These are phyloP conservation scores for Ochetophila trinervis DNA, from an alignment of 306 rosid species.

Conservation along the genomic window DNA sequence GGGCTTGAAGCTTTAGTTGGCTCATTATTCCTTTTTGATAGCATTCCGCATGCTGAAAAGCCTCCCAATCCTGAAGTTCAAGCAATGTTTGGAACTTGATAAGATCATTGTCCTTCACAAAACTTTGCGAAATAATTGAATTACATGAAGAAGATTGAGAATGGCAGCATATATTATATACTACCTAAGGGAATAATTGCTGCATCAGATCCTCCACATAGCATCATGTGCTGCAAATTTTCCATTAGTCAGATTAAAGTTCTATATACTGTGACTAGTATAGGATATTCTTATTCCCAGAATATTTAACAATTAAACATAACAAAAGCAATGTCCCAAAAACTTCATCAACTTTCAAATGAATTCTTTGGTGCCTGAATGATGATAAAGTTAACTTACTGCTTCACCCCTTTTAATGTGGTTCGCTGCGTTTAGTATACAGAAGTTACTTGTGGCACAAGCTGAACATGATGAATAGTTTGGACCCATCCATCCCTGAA, in stretches of 20 bases:
- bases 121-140: neutral
- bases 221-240: constrained; percentile 67
- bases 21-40: constrained; percentile 65
- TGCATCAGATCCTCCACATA: constrained; percentile 84
- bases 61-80: constrained; percentile 73
- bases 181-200: constrained; percentile 67
- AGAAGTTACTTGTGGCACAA: constrained; percentile 79
- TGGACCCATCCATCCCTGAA: constrained; percentile 95
- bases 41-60: constrained; percentile 58
- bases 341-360: neutral
- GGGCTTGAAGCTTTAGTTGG: constrained; percentile 88
- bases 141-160: too few relatives aligned
- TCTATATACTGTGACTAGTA: too few relatives aligned
- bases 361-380: neutral
- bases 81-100: neutral
- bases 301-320: too few relatives aligned
- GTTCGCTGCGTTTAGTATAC: constrained; percentile 69
- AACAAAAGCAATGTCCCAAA: neutral
- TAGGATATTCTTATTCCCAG: neutral
- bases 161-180: neutral
- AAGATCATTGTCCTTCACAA: neutral
- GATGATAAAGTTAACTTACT: constrained; percentile 39
- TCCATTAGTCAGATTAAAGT: too few relatives aligned
- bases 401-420: constrained; percentile 76
- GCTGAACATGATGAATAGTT: constrained; percentile 83